phyloP scores from a whole-genome alignment of 1,139 yeast species.

The Hanseniaspora uvarum region DNA sequence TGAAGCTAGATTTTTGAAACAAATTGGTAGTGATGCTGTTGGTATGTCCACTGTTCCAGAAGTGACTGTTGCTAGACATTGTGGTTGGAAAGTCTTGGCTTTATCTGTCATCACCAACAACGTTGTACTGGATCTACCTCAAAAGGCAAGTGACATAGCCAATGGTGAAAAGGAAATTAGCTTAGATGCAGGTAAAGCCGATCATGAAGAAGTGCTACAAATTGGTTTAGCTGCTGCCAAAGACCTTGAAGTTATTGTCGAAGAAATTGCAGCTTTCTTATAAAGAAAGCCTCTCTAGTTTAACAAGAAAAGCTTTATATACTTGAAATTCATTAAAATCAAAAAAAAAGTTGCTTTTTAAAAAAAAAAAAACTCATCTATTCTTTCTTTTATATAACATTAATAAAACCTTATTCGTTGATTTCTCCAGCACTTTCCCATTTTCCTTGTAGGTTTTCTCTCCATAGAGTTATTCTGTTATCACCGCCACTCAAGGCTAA shows the following conservation, averaged over 20 bases:
- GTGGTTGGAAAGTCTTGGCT: conserved; percentile 72
- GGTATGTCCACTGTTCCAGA: conserved; percentile 99
- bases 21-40: conserved; percentile 82
- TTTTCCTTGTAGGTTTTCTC: conserved; percentile 81
- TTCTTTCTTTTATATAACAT: neutral
- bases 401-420: conserved; percentile 44
- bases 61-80: conserved; percentile 82
- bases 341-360: neutral
- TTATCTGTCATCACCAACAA: conserved; percentile 77
- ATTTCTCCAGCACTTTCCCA: conserved; percentile 97
- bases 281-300: too few relatives aligned
- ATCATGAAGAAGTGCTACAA: conserved; percentile 79
- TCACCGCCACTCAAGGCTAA: conserved; percentile 95
- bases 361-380: neutral
- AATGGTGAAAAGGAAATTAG: conserved; percentile 44
- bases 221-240: conserved; percentile 69
- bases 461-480: conserved; percentile 91
- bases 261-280: conserved; percentile 45
- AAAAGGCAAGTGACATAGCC: conserved; percentile 41
- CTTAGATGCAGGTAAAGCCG: conserved; percentile 69
- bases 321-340: too few relatives aligned
- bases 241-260: conserved; percentile 66
- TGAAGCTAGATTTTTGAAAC: conserved; percentile 65
- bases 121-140: conserved; percentile 66
- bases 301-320: too few relatives aligned